These are phyloP conservation scores for Lycium ferocissimum DNA, from an alignment of 257 asterid species.

Conservation along the genomic window DNA sequence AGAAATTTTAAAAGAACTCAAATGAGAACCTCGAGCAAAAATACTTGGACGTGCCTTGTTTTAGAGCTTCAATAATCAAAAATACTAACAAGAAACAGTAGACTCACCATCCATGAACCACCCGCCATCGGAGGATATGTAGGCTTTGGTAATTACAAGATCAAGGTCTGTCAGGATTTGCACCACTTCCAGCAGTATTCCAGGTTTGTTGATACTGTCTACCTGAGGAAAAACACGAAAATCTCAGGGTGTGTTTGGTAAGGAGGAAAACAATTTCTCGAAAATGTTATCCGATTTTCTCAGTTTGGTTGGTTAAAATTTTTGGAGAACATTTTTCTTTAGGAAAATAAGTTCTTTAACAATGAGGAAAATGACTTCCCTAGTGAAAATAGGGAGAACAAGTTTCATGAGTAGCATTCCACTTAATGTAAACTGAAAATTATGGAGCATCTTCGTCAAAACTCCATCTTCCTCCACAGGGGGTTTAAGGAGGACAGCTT, in stretches of 20 bases:
- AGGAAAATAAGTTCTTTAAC: no score
- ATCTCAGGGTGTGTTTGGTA: neutral
- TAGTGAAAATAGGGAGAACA: no score
- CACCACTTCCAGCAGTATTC: slow-evolving; percentile 97
- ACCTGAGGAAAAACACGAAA: slow-evolving; percentile 55
- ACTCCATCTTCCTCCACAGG: neutral
- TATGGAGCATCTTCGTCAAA: neutral
- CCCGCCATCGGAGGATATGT: slow-evolving; percentile 95
- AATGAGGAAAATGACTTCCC: no score
- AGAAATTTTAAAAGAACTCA: slow-evolving; percentile 15
- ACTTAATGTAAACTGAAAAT: neutral
- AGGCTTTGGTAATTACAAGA: slow-evolving; percentile 92
- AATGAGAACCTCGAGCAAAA: slow-evolving; percentile 1
- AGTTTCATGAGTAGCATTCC: no score
- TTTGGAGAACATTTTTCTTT: no score
- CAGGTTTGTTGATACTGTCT: slow-evolving; percentile 98
- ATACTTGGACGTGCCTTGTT: neutral
- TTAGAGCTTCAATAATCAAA: slow-evolving; percentile 21
- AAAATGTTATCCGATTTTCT: no score
- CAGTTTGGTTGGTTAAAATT: no score
- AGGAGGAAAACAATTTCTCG: no score
- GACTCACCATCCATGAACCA: slow-evolving; percentile 99
- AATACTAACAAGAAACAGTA: slow-evolving; percentile 28
- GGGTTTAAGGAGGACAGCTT: neutral
- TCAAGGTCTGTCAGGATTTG: slow-evolving; percentile 94